Evolutionary conservation across 495 filamentous ascomycete species (phyloP).

Genomic region (Massariosphaeria phaeospora): DNA sequence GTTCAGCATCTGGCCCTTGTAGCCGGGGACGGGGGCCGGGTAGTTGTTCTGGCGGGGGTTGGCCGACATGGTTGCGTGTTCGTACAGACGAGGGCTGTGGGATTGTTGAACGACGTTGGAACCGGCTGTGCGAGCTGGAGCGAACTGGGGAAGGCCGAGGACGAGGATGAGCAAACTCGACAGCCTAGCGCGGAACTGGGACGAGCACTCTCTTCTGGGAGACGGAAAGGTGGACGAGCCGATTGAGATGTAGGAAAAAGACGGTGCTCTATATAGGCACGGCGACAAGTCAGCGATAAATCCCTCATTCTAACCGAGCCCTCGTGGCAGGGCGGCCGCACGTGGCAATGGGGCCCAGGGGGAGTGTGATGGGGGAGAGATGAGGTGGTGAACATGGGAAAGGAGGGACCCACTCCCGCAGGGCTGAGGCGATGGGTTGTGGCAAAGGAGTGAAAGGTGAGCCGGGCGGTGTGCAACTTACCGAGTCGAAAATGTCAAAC

Average conservation of each 20-base stretch:
- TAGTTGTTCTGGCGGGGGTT: constrained; percentile 30
- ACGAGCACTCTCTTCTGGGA: too few relatives aligned
- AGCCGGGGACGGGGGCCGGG: constrained; percentile 20
- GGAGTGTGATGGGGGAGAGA: neutral
- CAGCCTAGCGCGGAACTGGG: too few relatives aligned
- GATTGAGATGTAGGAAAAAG: constrained; percentile 17
- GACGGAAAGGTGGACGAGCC: neutral
- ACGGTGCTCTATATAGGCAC: neutral
- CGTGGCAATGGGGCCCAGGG: neutral
- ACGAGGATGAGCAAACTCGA: too few relatives aligned
- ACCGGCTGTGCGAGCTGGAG: too few relatives aligned
- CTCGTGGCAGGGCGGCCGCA: too few relatives aligned
- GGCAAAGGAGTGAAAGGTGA: neutral
- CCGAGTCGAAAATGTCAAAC: constrained; percentile 28
- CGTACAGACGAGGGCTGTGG: too few relatives aligned
- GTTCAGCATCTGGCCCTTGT: constrained; percentile 24
- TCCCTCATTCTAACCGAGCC: neutral
- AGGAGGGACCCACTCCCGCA: neutral
- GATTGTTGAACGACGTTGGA: too few relatives aligned
- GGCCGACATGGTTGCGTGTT: constrained; percentile 23
- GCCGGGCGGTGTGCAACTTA: constrained; percentile 5
- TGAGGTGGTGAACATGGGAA: neutral
- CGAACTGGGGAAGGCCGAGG: too few relatives aligned
- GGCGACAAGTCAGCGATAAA: neutral
- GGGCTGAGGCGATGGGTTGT: neutral